Conservation (phyloP, 1,139 yeast species). For the Lipomyces yarrowii region DNA sequence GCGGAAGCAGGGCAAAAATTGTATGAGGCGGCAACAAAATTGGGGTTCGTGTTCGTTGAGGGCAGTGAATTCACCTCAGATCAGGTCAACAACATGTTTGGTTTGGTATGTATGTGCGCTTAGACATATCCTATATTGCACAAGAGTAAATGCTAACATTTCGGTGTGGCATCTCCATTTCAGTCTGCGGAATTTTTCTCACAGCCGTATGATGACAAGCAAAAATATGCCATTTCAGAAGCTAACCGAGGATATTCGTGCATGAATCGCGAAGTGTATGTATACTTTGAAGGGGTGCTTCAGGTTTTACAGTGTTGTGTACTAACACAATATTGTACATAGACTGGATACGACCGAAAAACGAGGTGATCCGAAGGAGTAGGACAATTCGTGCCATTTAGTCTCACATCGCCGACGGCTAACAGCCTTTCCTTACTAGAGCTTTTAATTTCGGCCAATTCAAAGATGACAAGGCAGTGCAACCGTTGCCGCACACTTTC, state of each 20-base stretch:
- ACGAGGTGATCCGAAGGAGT: conserved; percentile 67
- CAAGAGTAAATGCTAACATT: not conserved
- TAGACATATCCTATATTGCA: not conserved
- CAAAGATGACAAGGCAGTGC: conserved; percentile 36
- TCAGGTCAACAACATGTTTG: conserved; percentile 61
- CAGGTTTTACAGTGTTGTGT: not conserved
- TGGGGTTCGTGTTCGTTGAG: conserved; percentile 72
- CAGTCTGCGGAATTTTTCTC: conserved; percentile 58
- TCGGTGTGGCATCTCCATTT: not conserved
- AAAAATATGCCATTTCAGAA: conserved; percentile 50
- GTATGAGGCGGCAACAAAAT: conserved; percentile 64
- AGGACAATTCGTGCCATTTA: conserved; percentile 30
- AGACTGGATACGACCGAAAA: conserved; percentile 45
- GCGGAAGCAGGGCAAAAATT: conserved; percentile 54
- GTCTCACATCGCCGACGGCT: not conserved
- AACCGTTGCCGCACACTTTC: conserved; percentile 47
- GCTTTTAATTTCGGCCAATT: conserved; percentile 46
- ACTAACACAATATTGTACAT: conserved; percentile 33
- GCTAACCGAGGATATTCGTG: conserved; percentile 66
- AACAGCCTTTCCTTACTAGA: conserved; percentile 16
- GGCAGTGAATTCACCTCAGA: conserved; percentile 66
- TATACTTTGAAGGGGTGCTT: conserved; percentile 23
- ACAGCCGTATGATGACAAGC: conserved; percentile 54
- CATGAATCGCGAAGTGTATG: conserved; percentile 61
- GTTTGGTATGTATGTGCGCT: conserved; percentile 38